A percentile compares a stretch with the other conserved stretches of the same genome.
Evolutionary conservation across 2,329 filamentous ascomycete genomes (phyloP).

Genomic region (Plenodomus biglobosus): DNA sequence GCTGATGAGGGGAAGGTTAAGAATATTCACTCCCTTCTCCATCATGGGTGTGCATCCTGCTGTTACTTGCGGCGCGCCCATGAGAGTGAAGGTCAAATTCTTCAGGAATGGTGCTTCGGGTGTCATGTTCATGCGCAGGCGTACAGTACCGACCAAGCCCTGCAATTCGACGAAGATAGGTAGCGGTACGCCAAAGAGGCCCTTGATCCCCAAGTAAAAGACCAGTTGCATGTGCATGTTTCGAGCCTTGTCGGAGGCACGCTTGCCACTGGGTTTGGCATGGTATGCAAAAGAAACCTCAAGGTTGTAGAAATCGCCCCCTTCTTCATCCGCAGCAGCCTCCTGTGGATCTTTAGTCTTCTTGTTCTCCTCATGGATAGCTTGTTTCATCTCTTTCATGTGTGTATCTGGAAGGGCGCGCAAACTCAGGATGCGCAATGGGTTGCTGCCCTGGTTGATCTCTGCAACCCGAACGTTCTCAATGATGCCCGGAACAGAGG

Average conservation of each 20-base stretch:
- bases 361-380: constrained; percentile 75
- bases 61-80: constrained; percentile 87
- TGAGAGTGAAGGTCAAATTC: constrained; percentile 87
- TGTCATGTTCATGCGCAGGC: constrained; percentile 79
- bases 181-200: constrained; percentile 83
- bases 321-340: constrained; percentile 83
- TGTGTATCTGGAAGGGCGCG: constrained; percentile 81
- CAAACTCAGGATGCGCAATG: constrained; percentile 83
- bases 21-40: constrained; percentile 84
- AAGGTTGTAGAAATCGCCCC: constrained; percentile 89
- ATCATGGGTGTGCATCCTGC: constrained; percentile 92
- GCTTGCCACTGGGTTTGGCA: constrained; percentile 70
- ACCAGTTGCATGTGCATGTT: constrained; percentile 98
- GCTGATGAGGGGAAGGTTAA: constrained; percentile 89
- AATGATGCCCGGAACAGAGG: constrained; percentile 85
- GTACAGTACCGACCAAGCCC: constrained; percentile 83
- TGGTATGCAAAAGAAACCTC: constrained; percentile 92
- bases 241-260: constrained; percentile 76
- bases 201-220: constrained; percentile 89
- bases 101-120: constrained; percentile 92
- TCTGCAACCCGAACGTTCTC: constrained; percentile 95
- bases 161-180: constrained; percentile 90
- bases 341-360: constrained; percentile 84
- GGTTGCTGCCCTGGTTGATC: constrained; percentile 91
- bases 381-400: constrained; percentile 77